phyloP scores from a whole-genome alignment of 2,329 filamentous ascomycete genomes.

The Ceratocystis lukuohia region DNA sequence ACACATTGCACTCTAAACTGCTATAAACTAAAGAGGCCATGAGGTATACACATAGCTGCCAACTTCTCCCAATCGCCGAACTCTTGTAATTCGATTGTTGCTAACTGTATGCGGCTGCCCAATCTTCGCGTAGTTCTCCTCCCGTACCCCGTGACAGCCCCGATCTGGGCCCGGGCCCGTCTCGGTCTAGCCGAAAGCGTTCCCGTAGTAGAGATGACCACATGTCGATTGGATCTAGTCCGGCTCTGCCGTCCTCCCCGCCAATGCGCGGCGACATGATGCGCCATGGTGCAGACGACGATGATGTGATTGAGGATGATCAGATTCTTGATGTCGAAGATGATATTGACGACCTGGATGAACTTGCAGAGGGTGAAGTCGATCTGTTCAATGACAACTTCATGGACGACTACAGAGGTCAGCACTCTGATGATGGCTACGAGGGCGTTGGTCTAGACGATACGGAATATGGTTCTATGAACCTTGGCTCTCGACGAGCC shows the following conservation, averaged over 20 bases:
- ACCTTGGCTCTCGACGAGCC: constrained; percentile 50
- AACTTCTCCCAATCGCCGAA: neutral
- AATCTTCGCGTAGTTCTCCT: constrained; percentile 50
- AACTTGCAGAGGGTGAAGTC: constrained; percentile 68
- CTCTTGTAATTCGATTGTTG: neutral
- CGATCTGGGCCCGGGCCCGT: constrained; percentile 32
- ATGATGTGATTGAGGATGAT: constrained; percentile 58
- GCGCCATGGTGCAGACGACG: constrained; percentile 51
- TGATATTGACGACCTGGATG: constrained; percentile 65
- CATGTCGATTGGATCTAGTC: constrained; percentile 42
- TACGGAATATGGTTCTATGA: constrained; percentile 56
- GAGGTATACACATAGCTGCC: neutral
- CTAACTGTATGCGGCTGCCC: neutral
- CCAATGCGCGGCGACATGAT: constrained; percentile 48
- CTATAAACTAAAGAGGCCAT: neutral
- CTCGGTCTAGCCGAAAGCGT: constrained; percentile 39
- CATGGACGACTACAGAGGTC: constrained; percentile 55
- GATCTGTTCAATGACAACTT: constrained; percentile 65
- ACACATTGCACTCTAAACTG: neutral
- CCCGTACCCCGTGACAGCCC: constrained; percentile 17
- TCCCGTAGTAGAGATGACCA: constrained; percentile 40
- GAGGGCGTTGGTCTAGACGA: constrained; percentile 63
- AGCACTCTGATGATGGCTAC: constrained; percentile 49
- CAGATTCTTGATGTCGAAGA: constrained; percentile 40
- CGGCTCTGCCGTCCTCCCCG: constrained; percentile 53